Evolutionary conservation across 1,284 basidiomycete species (phyloP).

Genomic region (Puccinia horiana): DNA sequence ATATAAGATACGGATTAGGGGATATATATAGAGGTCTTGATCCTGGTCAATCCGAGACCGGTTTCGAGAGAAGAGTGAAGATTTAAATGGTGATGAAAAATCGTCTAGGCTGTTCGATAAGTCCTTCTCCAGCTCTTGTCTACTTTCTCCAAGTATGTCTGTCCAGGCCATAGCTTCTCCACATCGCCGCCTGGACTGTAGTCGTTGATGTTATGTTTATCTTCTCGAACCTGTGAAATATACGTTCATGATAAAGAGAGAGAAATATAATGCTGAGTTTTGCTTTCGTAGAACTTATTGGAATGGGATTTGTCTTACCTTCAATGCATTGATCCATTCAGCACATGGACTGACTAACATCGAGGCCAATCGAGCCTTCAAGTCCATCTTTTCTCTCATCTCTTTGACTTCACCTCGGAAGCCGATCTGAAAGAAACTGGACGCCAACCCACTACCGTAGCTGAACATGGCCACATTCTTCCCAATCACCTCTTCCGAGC

Average conservation of each 20-base stretch:
- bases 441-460: conserved; percentile 88
- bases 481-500: conserved; percentile 67
- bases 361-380: conserved; percentile 72
- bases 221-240: conserved; percentile 64
- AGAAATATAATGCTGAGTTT: not conserved
- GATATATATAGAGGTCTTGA: no score
- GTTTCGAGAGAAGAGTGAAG: not conserved
- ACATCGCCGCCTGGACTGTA: conserved; percentile 83
- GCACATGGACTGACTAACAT: conserved; percentile 91
- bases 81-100: not conserved
- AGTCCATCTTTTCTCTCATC: conserved; percentile 76
- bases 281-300: not conserved
- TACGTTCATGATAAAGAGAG: not conserved
- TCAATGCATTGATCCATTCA: conserved; percentile 74
- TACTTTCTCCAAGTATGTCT: conserved; percentile 89
- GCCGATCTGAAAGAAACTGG: conserved; percentile 82
- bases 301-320: conserved; percentile 62
- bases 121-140: conserved; percentile 90
- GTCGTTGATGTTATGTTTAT: conserved; percentile 88
- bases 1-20: no score
- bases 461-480: conserved; percentile 90
- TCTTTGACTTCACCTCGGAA: conserved; percentile 81
- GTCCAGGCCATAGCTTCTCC: conserved; percentile 89
- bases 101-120: conserved; percentile 62
- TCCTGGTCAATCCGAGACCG: no score